Percentiles rank a stretch among this genome's conserved stretches.
Conservation (phyloP, 2,329 filamentous ascomycete species). For the Hirsutella thompsonii region DNA sequence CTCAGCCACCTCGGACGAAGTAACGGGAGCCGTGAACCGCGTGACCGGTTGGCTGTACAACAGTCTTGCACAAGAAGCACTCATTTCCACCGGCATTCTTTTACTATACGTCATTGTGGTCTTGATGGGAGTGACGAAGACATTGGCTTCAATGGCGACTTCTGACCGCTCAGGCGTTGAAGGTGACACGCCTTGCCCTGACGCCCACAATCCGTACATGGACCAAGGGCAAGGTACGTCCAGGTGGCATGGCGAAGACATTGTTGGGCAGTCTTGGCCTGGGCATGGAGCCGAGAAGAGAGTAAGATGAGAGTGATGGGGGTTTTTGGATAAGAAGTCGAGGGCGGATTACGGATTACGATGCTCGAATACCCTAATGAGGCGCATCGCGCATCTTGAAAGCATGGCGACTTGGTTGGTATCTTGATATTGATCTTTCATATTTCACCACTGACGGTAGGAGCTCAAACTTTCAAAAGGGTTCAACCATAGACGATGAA, state of each 20-base stretch:
- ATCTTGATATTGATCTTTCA: too few species aligned
- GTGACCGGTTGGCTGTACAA: conserved; percentile 56
- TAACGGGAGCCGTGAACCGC: conserved; percentile 60
- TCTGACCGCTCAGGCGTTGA: conserved; percentile 42
- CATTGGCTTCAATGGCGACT: conserved; percentile 44
- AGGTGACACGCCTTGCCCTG: conserved; percentile 33
- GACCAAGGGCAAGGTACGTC: conserved; percentile 8
- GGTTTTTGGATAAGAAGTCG: background rate
- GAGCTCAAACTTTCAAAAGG: too few species aligned
- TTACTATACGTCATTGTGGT: conserved; percentile 68
- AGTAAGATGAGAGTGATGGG: background rate
- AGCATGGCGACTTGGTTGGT: too few species aligned
- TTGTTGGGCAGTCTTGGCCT: background rate
- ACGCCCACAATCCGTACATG: conserved; percentile 14
- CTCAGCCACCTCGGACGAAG: conserved; percentile 63
- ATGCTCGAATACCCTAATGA: too few species aligned
- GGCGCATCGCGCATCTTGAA: too few species aligned
- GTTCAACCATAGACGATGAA: too few species aligned
- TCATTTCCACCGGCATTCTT: conserved; percentile 65
- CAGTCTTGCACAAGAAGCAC: conserved; percentile 60
- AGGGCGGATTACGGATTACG: too few species aligned
- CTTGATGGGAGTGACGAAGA: conserved; percentile 59
- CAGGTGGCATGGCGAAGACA: background rate
- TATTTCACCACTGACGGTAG: too few species aligned
- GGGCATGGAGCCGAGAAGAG: background rate